Evolutionary conservation across 2,329 filamentous ascomycete genomes (phyloP), one percentile per base, ranked within the genome.

Genomic region (Fusarium vanettenii): DNA sequence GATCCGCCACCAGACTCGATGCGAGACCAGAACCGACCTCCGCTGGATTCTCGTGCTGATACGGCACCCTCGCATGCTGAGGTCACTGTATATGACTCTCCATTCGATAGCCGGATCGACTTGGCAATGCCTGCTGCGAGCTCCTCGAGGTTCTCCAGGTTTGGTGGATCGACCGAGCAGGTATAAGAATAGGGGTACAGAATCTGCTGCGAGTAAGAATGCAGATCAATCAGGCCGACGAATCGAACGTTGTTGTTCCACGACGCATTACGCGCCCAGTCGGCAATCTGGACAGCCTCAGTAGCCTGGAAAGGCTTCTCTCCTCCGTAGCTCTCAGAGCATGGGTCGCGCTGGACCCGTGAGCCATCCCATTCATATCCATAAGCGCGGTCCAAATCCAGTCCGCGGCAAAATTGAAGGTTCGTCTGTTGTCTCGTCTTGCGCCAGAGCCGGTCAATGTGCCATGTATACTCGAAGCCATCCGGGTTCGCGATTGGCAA

Each of bases 191-290:
- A 98, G 0, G 97, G 97, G 81, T 97, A 98, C 10, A 98, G 88
- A 25, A 99, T 92, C 83, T 98, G 94, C 84, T 99, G 95, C 0
- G 95, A 97, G 82, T 98, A 99, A 2, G 94, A 96, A 83, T 99
- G 97, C 29, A 98, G 87, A 81, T 99, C 97, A 52, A 98, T 81
- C 74, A 97, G 92, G 4, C 93, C 95, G n/a, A 95, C 89, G 76
- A 98, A 95, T 18, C 92, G 88, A 61, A 92, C 91, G 66, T 93
- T 92, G 80, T 93, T 92, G 80, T 92, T 90, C 75, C 91, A 87
- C 9, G 92, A 95, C 82, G 97, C 89, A 79, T 95, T 96, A 78
- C 87, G 90, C 1, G 94, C 94, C 96, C 96, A 99, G 56, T 92
- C 87, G 5, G 94, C 92, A 60, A 98, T 88, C 18, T 89, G 86